Conservation (phyloP, 345 rosid genomes). For the Hibiscus syriacus region DNA sequence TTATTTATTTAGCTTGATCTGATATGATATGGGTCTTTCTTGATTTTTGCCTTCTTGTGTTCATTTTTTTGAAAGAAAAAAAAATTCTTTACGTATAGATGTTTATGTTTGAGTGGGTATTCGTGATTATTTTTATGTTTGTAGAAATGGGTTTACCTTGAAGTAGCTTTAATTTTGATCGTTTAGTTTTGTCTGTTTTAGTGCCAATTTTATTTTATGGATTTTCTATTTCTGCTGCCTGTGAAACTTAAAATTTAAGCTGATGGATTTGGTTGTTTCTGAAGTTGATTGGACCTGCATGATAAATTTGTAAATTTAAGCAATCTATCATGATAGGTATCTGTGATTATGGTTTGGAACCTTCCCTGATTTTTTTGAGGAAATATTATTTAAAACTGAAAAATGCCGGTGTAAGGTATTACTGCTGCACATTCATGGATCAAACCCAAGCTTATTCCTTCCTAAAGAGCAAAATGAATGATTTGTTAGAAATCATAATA, state of each 20-base stretch:
- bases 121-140: background rate
- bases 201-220: background rate
- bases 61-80: background rate
- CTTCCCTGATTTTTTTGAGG: too few relatives aligned
- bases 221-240: background rate
- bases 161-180: background rate
- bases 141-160: background rate
- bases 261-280: too few relatives aligned
- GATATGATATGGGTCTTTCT: constrained; percentile 14
- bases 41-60: background rate
- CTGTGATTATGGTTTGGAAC: too few relatives aligned
- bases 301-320: too few relatives aligned
- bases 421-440: background rate
- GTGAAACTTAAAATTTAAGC: too few relatives aligned
- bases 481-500: too few relatives aligned
- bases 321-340: too few relatives aligned
- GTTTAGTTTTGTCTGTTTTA: background rate
- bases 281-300: too few relatives aligned
- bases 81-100: background rate
- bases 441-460: background rate
- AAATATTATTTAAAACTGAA: too few relatives aligned
- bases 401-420: too few relatives aligned
- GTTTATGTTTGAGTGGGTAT: background rate
- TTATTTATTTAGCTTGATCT: background rate
- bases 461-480: background rate